Percentiles rank a stretch among this genome's conserved stretches.
Conservation (phyloP, 169 alveolate genomes). For the Cyclospora cayetanensis region DNA sequence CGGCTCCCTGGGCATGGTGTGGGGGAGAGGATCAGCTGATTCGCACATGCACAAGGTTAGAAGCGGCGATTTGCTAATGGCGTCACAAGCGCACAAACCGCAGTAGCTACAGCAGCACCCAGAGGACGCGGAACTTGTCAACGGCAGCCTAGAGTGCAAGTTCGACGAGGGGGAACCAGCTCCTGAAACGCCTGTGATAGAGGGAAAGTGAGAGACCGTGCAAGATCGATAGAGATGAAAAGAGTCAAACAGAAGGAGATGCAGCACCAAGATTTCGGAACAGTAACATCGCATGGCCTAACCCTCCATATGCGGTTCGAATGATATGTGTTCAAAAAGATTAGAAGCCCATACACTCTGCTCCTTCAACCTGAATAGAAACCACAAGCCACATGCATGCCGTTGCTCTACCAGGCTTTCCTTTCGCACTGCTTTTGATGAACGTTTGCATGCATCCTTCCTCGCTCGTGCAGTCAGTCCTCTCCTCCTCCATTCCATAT, state of each 20-base stretch:
- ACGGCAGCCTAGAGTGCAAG: too few species aligned
- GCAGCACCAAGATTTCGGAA: neutral
- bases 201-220: too few species aligned
- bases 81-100: too few species aligned
- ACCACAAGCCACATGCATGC: neutral
- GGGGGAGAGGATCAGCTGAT: neutral
- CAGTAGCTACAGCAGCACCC: too few species aligned
- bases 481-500: neutral
- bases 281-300: neutral
- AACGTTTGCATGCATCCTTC: neutral
- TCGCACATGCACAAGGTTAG: neutral
- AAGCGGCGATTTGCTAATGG: too few species aligned
- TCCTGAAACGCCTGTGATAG: too few species aligned
- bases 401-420: neutral
- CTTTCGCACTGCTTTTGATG: neutral
- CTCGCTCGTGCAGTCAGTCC: neutral
- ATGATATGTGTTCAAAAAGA: neutral
- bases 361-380: neutral
- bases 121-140: too few species aligned
- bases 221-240: neutral
- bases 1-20: neutral
- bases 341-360: neutral
- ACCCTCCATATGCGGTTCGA: neutral
- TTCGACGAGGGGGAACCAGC: too few species aligned
- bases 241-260: too few species aligned